A percentile compares a stretch with the other conserved stretches of the same genome.
These are phyloP conservation scores for Stropharia rugosoannulata DNA, from an alignment of 768 basidiomycete species.

Conservation along the genomic window DNA sequence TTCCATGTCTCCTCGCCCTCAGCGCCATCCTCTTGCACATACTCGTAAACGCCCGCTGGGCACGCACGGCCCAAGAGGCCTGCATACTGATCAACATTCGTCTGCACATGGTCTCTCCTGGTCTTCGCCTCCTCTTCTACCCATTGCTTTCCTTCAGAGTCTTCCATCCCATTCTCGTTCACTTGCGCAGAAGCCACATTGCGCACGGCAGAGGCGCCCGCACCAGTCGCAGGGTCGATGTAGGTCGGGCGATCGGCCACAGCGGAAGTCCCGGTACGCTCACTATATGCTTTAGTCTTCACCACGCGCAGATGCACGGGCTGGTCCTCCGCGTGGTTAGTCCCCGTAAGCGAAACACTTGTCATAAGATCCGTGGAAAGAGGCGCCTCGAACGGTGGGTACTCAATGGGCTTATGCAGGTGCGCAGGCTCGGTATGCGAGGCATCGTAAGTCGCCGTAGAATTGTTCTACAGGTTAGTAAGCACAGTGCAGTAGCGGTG, in stretches of 20 bases:
- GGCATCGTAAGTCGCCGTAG: constrained; percentile 50
- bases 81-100: constrained; percentile 79
- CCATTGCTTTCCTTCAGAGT: constrained; percentile 18
- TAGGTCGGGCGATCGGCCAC: not conserved
- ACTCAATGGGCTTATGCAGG: constrained; percentile 72
- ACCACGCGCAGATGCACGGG: constrained; percentile 82
- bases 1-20: constrained; percentile 55
- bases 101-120: constrained; percentile 65
- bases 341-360: constrained; percentile 85
- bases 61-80: constrained; percentile 88
- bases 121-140: constrained; percentile 40
- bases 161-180: constrained; percentile 14
- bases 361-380: constrained; percentile 94
- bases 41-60: constrained; percentile 97
- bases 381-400: constrained; percentile 85
- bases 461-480: constrained; percentile 15
- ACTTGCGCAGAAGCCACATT: constrained; percentile 4
- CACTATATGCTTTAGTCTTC: constrained; percentile 27
- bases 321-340: constrained; percentile 97
- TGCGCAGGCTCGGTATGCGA: constrained; percentile 68
- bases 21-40: constrained; percentile 55
- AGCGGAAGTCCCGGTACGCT: not conserved
- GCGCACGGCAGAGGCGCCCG: constrained; percentile 27
- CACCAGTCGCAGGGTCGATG: constrained; percentile 24
- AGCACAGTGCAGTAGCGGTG: not conserved